These are phyloP conservation scores for Imleria badia DNA, from an alignment of 768 basidiomycete genomes.

Conservation along the genomic window DNA sequence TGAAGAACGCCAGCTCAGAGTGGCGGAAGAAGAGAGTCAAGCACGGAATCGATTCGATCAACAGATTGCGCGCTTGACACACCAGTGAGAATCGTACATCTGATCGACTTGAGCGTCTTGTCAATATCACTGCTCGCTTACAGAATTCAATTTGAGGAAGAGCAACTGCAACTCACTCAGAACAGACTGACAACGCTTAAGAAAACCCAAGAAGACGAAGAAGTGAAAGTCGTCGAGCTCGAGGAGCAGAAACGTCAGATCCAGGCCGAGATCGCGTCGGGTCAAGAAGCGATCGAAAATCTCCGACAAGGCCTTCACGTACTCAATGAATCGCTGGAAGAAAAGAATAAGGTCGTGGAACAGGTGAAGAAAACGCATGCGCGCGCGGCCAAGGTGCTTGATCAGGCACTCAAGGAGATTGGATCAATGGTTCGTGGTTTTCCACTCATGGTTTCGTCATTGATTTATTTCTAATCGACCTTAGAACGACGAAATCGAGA, in stretches of 20 bases:
- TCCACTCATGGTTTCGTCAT: constrained; percentile 22
- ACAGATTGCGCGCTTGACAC: constrained; percentile 80
- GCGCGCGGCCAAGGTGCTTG: constrained; percentile 74
- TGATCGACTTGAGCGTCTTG: not conserved
- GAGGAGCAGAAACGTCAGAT: constrained; percentile 54
- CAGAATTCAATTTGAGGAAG: constrained; percentile 80
- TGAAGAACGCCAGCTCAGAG: constrained; percentile 86
- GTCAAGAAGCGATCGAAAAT: constrained; percentile 52
- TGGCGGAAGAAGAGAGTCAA: constrained; percentile 86
- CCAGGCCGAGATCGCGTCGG: constrained; percentile 57
- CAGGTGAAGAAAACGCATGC: constrained; percentile 67
- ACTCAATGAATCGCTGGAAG: constrained; percentile 65
- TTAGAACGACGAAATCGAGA: constrained; percentile 90
- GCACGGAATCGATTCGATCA: constrained; percentile 80
- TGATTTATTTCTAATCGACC: constrained; percentile 1
- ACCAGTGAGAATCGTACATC: constrained; percentile 59
- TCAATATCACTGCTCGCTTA: constrained; percentile 1
- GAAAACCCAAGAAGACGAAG: constrained; percentile 51
- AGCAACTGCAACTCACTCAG: constrained; percentile 63
- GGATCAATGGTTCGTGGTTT: constrained; percentile 58
- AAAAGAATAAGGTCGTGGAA: constrained; percentile 72
- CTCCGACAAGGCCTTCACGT: constrained; percentile 62
- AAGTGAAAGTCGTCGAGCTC: constrained; percentile 50
- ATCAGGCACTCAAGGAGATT: constrained; percentile 90
- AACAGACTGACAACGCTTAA: constrained; percentile 62